Percentiles rank a stretch among this genome's conserved stretches.
phyloP scores from a whole-genome alignment of 1,284 basidiomycete species.

The Ustilago lituana region DNA sequence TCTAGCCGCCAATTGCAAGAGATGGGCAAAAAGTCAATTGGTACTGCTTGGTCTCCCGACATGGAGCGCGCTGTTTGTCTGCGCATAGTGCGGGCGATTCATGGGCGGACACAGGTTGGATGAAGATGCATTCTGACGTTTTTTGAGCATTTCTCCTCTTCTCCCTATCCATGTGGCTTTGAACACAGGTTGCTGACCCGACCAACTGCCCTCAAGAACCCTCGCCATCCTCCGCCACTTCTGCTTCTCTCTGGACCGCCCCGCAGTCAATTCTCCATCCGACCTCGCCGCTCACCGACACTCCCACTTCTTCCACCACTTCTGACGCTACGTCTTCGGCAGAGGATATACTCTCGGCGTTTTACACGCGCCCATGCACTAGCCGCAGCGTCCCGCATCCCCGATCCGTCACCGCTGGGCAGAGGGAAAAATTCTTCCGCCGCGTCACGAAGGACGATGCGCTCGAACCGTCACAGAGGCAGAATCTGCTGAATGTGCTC shows the following conservation, averaged over 20 bases:
- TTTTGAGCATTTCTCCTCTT: neutral
- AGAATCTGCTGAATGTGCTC: slow-evolving; percentile 33
- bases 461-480: slow-evolving; percentile 7
- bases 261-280: slow-evolving; percentile 31
- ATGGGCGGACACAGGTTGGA: no score
- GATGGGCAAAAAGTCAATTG: no score
- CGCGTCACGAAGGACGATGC: slow-evolving; percentile 31
- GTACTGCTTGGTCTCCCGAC: no score
- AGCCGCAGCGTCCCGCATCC: neutral
- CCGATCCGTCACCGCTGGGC: neutral
- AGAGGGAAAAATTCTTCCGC: slow-evolving; percentile 39
- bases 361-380: slow-evolving; percentile 30
- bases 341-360: slow-evolving; percentile 15
- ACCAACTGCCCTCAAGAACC: slow-evolving; percentile 10
- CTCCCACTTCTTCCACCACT: neutral
- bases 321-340: slow-evolving; percentile 1
- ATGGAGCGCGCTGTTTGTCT: no score
- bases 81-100: neutral
- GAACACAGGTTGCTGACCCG: slow-evolving; percentile 14
- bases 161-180: neutral
- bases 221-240: neutral
- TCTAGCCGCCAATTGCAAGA: no score
- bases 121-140: no score
- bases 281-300: slow-evolving; percentile 16
- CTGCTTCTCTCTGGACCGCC: slow-evolving; percentile 25